Base-by-base conservation (phyloP, 345 rosid species). In the Salix arbutifolia region DNA sequence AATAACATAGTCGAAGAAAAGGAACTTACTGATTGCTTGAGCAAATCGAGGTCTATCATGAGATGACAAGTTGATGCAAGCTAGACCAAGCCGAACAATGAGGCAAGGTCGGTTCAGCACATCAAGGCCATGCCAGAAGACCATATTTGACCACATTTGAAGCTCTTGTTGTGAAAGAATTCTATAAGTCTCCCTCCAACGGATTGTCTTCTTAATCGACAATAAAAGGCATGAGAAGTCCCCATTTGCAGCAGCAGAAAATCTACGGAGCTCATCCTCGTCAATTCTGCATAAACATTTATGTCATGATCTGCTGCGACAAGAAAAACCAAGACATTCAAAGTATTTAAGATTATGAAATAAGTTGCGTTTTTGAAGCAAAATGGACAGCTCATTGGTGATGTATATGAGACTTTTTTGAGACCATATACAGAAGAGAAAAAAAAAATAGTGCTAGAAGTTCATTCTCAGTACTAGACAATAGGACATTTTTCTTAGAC, bases 51-150 rank as follows among this genome's bases (percentile, higher is more conserved):
- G 96, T 81, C 98, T 91, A 65, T 91, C 97, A 67, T 80, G 78
- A 74, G 88, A 85, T 66, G 94, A 91, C 79, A 96, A 80, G 81
- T 79, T 83, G 61, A 74, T 70, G 80, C 90, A 93, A 74, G 96
- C 99, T 69, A 84, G 85, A 62, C 99, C 98, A 82, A 96, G 91
- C 30, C 96, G 90, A 42, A 96, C 92, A 60, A 96, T 85, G 37
- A 96, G 94, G 81, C 98, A 96, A 40, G 98, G 98, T 66, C 91
- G 87, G 77, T 90, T 76, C 84, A 82, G 87, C 82, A 84, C 75
- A 82, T 96, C 99, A 86, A 75, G 83, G 72, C 97, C 98, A 88
- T 96, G 99, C 99, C 99, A 96, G 79, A 96, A 96, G 26, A 92
- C 87, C 85, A 96, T 69, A 80, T 85, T 82, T 42, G 94, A 90